Evolutionary conservation across 345 rosid species (phyloP).

Genomic region (Camelina laxa): DNA sequence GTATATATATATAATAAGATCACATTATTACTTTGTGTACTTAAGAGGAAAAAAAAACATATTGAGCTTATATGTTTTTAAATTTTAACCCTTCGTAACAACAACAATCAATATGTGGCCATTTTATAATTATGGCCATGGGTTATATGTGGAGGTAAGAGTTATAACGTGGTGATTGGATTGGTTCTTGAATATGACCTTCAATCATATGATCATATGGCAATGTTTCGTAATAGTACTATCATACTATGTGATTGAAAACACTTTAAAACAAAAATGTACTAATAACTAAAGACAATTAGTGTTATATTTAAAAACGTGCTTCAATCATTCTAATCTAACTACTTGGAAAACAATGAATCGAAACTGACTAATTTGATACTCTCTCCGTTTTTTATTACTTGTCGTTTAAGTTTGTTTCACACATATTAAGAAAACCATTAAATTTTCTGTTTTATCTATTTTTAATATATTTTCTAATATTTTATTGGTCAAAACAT

Average conservation of each 20-base stretch:
- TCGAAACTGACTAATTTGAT: not conserved
- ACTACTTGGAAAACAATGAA: not conserved
- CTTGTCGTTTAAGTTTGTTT: too few species aligned
- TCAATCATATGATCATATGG: slow-evolving; percentile 2
- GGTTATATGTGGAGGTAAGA: slow-evolving; percentile 30
- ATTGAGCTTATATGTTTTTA: not conserved
- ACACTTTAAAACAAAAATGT: slow-evolving; percentile 21
- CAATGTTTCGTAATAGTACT: slow-evolving; percentile 9
- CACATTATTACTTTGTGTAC: slow-evolving; percentile 15
- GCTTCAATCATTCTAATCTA: not conserved
- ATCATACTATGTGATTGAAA: slow-evolving; percentile 8
- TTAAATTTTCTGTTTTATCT: too few species aligned
- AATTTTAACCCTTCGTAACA: slow-evolving; percentile 14
- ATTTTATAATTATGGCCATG: slow-evolving; percentile 25
- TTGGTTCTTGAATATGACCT: slow-evolving; percentile 13
- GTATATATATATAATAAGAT: not conserved
- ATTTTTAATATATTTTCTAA: too few species aligned
- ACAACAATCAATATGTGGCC: slow-evolving; percentile 29
- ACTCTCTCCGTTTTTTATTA: too few species aligned
- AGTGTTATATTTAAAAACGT: not conserved
- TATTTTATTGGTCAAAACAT: too few species aligned
- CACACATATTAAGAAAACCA: too few species aligned
- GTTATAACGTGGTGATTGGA: slow-evolving; percentile 35
- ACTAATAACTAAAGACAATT: not conserved
- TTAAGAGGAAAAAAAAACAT: not conserved